phyloP scores from a whole-genome alignment of 768 basidiomycete species.

The Mycena filopes region DNA sequence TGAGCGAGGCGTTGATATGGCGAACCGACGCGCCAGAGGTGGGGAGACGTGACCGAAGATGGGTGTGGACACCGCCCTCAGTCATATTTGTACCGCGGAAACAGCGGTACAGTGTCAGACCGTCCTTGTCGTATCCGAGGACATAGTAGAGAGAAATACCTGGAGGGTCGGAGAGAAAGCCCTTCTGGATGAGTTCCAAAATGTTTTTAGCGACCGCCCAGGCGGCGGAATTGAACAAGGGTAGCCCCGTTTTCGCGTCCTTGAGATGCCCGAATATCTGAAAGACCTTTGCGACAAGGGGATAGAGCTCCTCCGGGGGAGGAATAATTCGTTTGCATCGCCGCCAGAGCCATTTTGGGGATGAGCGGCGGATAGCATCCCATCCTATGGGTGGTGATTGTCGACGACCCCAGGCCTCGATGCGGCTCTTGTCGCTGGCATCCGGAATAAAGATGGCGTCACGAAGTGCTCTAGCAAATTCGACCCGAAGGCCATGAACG shows the following conservation, averaged over 20 bases:
- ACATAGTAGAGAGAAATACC: constrained; percentile 23
- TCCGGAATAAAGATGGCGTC: constrained; percentile 36
- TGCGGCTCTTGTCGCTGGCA: constrained; percentile 26
- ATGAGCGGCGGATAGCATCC: not conserved
- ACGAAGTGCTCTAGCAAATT: constrained; percentile 31
- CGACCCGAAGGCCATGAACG: constrained; percentile 30
- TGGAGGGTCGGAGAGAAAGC: constrained; percentile 36
- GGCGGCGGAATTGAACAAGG: constrained; percentile 42
- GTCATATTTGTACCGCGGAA: constrained; percentile 44
- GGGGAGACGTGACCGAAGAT: constrained; percentile 35
- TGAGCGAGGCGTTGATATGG: constrained; percentile 35
- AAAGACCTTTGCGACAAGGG: constrained; percentile 42
- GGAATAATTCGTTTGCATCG: constrained; percentile 43
- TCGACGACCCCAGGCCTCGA: not conserved
- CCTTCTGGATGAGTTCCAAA: constrained; percentile 38
- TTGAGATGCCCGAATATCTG: constrained; percentile 45
- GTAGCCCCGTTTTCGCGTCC: constrained; percentile 40
- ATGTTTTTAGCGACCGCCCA: constrained; percentile 45
- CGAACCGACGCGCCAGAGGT: constrained; percentile 36
- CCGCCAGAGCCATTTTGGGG: constrained; percentile 40
- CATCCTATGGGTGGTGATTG: not conserved
- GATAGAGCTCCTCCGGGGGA: constrained; percentile 43
- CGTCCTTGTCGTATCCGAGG: constrained; percentile 19
- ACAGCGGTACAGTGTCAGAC: constrained; percentile 43
- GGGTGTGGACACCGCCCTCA: constrained; percentile 50